Conservation (phyloP, 2,329 filamentous ascomycete genomes). For the Ascochyta clinopodiicola region DNA sequence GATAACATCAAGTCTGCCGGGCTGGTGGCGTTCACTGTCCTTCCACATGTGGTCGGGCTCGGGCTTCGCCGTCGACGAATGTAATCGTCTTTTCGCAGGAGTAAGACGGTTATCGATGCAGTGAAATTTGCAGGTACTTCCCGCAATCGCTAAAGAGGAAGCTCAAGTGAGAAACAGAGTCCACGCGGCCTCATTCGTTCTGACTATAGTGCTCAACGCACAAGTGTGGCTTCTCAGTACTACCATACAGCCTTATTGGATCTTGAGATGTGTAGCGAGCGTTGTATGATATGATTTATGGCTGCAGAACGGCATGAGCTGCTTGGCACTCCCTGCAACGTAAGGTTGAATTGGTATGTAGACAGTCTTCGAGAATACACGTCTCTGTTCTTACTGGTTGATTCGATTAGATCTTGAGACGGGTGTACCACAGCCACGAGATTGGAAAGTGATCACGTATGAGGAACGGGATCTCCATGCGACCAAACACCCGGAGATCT, state of each 20-base stretch:
- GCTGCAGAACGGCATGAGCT: background rate
- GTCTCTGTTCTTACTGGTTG: background rate
- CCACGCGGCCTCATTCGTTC: slow-evolving; percentile 4
- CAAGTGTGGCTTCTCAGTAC: background rate
- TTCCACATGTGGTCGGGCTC: slow-evolving; percentile 19
- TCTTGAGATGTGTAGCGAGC: background rate
- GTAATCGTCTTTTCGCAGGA: slow-evolving; percentile 2
- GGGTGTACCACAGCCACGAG: background rate
- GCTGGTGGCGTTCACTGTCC: slow-evolving; percentile 23
- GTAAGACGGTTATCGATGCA: slow-evolving; percentile 21
- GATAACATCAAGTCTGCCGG: slow-evolving; percentile 23
- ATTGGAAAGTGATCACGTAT: background rate
- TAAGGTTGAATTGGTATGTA: background rate
- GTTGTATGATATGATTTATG: background rate
- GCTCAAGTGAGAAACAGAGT: slow-evolving; percentile 11
- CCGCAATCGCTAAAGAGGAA: slow-evolving; percentile 23
- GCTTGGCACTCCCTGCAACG: background rate
- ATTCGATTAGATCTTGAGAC: background rate
- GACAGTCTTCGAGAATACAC: background rate
- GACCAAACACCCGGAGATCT: background rate
- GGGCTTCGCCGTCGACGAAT: slow-evolving; percentile 10
- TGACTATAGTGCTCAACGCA: background rate
- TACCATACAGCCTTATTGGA: background rate
- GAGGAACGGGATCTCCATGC: background rate
- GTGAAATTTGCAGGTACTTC: slow-evolving; percentile 7